Evolutionary conservation across 2,329 filamentous ascomycete genomes (phyloP).

Genomic region (Fusarium lyarnte): DNA sequence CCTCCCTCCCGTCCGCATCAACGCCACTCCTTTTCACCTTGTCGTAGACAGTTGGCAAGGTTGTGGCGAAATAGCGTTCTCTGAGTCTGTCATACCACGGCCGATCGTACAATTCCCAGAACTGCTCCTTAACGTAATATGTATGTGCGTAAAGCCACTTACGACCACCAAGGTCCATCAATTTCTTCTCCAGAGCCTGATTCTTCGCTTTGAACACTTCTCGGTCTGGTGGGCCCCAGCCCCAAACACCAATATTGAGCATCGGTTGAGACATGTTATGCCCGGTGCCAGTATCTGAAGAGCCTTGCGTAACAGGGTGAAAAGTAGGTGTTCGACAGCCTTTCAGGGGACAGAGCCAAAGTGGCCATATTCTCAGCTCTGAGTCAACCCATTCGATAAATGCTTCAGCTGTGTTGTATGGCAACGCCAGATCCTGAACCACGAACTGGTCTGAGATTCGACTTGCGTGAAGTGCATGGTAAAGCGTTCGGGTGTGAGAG

Average conservation of each 20-base stretch:
- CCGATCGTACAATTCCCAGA: slow-evolving; percentile 69
- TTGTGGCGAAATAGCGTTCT: slow-evolving; percentile 65
- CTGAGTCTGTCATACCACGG: slow-evolving; percentile 67
- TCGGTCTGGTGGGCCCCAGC: slow-evolving; percentile 66
- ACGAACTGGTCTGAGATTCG: slow-evolving; percentile 65
- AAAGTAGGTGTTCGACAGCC: slow-evolving; percentile 34
- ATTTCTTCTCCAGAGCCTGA: slow-evolving; percentile 70
- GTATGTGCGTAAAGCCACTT: slow-evolving; percentile 87
- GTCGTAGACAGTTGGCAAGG: slow-evolving; percentile 71
- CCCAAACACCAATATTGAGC: slow-evolving; percentile 76
- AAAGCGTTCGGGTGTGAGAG: slow-evolving; percentile 69
- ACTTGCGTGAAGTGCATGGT: slow-evolving; percentile 69
- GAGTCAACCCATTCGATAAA: slow-evolving; percentile 45
- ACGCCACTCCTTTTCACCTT: slow-evolving; percentile 67
- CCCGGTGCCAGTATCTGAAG: accelerated
- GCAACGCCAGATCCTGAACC: slow-evolving; percentile 71
- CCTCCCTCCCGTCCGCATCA: slow-evolving; percentile 1
- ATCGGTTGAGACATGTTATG: slow-evolving; percentile 45
- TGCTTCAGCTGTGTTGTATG: slow-evolving; percentile 55
- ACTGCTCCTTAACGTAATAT: slow-evolving; percentile 75
- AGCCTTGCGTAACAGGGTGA: slow-evolving; percentile 12
- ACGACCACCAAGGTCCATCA: slow-evolving; percentile 72
- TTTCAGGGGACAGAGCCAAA: slow-evolving; percentile 45
- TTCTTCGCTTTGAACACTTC: slow-evolving; percentile 70
- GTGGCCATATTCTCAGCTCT: slow-evolving; percentile 41